phyloP scores from a whole-genome alignment of 495 filamentous ascomycete species.

The Hypoxylon lenormandii region DNA sequence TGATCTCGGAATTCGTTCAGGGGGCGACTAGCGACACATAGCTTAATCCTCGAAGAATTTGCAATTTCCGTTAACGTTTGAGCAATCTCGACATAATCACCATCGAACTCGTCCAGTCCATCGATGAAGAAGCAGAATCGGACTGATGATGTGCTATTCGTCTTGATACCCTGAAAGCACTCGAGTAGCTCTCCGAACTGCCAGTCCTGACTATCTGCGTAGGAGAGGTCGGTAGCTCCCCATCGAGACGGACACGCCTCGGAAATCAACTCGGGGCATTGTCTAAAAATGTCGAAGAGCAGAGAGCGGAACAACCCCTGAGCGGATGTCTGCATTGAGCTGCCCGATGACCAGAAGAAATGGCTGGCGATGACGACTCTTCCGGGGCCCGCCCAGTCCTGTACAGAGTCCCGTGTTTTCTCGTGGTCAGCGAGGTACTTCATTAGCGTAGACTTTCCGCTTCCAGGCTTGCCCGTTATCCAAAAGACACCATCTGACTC shows the following conservation, averaged over 20 bases:
- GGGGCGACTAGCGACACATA: constrained; percentile 65
- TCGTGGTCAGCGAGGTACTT: constrained; percentile 46
- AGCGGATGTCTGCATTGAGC: constrained; percentile 53
- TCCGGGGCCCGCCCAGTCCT: constrained; percentile 40
- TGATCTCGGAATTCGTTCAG: constrained; percentile 58
- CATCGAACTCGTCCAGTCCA: constrained; percentile 45
- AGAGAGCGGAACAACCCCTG: constrained; percentile 57
- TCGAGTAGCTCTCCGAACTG: background rate
- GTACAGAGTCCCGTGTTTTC: constrained; percentile 22
- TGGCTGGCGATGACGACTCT: constrained; percentile 49
- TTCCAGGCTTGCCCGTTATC: constrained; percentile 54
- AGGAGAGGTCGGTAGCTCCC: constrained; percentile 1
- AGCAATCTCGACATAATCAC: constrained; percentile 32
- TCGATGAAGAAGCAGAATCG: constrained; percentile 50
- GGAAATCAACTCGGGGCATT: constrained; percentile 41
- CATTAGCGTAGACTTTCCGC: constrained; percentile 60
- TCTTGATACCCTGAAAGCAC: background rate
- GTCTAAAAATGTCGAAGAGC: constrained; percentile 52
- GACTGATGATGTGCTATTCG: background rate
- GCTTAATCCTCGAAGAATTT: constrained; percentile 51
- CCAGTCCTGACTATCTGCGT: background rate
- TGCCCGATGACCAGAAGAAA: constrained; percentile 60
- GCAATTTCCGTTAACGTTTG: constrained; percentile 2
- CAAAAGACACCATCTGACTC: constrained; percentile 46
- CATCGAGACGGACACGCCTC: constrained; percentile 28